These are phyloP conservation scores for Saccharomycopsis oosterbeekiorum DNA, from an alignment of 805 yeast genomes.

Conservation along the genomic window DNA sequence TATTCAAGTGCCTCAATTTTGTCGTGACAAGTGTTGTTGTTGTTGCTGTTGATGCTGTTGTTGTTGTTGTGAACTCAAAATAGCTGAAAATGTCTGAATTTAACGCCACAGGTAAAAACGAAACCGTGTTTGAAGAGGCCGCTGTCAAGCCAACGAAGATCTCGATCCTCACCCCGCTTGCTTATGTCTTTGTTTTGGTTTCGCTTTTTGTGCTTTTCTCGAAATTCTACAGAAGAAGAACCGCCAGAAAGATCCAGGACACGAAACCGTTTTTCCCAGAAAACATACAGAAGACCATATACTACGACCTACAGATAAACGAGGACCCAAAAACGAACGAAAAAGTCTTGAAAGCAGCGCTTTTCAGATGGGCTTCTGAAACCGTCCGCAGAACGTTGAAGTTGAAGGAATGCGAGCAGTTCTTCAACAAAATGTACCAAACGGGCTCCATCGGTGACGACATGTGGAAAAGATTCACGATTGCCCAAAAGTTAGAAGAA, in stretches of 20 bases:
- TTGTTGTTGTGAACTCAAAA: not conserved
- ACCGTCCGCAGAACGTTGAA: conserved; percentile 76
- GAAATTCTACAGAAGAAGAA: conserved; percentile 49
- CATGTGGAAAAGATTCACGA: conserved; percentile 65
- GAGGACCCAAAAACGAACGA: conserved; percentile 59
- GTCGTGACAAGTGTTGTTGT: too few relatives aligned
- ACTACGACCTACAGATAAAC: conserved; percentile 45
- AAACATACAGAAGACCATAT: conserved; percentile 57
- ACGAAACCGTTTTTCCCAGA: conserved; percentile 67
- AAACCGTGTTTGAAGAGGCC: not conserved
- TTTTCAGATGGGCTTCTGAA: conserved; percentile 72
- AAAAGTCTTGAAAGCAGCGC: conserved; percentile 61
- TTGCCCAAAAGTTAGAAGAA: conserved; percentile 71
- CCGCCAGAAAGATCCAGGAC: conserved; percentile 38
- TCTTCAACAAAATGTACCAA: conserved; percentile 63
- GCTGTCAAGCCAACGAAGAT: conserved; percentile 24
- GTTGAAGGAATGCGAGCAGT: conserved; percentile 67
- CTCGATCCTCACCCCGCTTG: conserved; percentile 61
- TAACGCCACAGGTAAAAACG: not conserved
- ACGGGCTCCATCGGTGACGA: conserved; percentile 90
- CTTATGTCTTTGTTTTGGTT: conserved; percentile 62
- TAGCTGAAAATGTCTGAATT: not conserved
- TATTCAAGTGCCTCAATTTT: too few relatives aligned
- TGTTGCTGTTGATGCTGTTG: too few relatives aligned
- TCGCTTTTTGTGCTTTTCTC: conserved; percentile 63